These are phyloP conservation scores for Colletotrichum euphorbiae DNA, from an alignment of 2,329 filamentous ascomycete species.

Conservation along the genomic window DNA sequence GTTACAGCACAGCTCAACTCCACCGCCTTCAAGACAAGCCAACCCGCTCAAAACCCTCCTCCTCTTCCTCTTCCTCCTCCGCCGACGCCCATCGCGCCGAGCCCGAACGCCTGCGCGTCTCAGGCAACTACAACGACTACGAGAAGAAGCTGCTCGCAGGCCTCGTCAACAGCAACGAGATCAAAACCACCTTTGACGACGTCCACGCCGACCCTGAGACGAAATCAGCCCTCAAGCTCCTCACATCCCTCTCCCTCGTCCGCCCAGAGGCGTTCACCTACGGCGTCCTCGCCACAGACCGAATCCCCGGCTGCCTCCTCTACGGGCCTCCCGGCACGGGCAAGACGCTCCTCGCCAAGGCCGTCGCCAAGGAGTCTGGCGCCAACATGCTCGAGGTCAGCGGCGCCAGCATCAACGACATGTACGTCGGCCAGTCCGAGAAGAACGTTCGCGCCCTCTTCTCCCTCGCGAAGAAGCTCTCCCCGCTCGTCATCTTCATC, in stretches of 20 bases:
- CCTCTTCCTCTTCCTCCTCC: constrained; percentile 37
- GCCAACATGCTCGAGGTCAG: constrained; percentile 87
- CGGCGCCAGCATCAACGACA: constrained; percentile 92
- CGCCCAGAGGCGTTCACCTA: constrained; percentile 97
- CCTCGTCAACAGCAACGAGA: constrained; percentile 83
- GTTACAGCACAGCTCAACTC: constrained; percentile 32
- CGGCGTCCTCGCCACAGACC: constrained; percentile 89
- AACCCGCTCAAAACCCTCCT: constrained; percentile 39
- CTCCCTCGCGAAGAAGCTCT: constrained; percentile 88
- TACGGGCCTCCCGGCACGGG: constrained; percentile 89
- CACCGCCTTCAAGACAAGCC: constrained; percentile 23
- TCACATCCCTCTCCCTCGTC: constrained; percentile 87
- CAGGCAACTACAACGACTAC: constrained; percentile 72
- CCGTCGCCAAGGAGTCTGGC: constrained; percentile 75
- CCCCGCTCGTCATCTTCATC: constrained; percentile 94
- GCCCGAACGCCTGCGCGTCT: constrained; percentile 36
- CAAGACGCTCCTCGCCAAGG: constrained; percentile 77
- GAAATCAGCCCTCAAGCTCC: constrained; percentile 85
- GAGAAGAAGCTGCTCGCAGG: constrained; percentile 87
- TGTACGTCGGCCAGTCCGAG: constrained; percentile 95
- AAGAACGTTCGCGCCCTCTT: constrained; percentile 97
- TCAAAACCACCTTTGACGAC: constrained; percentile 88
- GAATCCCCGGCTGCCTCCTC: constrained; percentile 88
- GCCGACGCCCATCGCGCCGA: constrained; percentile 31
- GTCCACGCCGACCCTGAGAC: constrained; percentile 87